These are phyloP conservation scores for Cercophora scortea DNA, from an alignment of 495 filamentous ascomycete genomes.

Conservation along the genomic window DNA sequence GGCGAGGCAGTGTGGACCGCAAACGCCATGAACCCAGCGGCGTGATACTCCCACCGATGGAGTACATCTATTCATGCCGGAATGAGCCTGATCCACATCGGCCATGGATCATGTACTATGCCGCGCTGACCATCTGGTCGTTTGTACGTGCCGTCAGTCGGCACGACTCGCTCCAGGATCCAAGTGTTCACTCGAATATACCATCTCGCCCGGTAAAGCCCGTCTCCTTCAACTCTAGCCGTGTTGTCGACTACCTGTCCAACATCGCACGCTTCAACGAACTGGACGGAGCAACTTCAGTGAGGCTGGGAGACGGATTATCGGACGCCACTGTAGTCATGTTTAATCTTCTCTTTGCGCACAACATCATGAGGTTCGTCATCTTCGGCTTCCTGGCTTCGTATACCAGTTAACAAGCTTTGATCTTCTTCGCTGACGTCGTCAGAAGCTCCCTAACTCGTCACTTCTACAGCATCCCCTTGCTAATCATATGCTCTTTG, in stretches of 20 bases:
- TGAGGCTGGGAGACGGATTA: conserved; percentile 31
- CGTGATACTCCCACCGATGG: conserved; percentile 23
- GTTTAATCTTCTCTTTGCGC: no score
- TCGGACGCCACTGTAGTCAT: no score
- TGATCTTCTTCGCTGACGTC: no score
- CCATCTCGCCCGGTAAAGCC: conserved; percentile 16
- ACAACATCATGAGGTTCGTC: no score
- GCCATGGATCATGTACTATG: conserved; percentile 95
- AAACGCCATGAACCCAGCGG: conserved; percentile 16
- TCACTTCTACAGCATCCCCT: no score
- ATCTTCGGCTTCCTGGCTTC: no score
- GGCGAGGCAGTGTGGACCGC: conserved; percentile 25
- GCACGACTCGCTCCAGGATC: conserved; percentile 17
- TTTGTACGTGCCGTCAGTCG: conserved; percentile 84
- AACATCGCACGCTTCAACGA: conserved; percentile 29
- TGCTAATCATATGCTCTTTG: no score
- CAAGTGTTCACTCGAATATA: conserved; percentile 1
- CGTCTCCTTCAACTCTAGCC: conserved; percentile 18
- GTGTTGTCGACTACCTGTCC: conserved; percentile 33
- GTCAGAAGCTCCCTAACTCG: no score
- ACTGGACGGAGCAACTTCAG: conserved; percentile 24
- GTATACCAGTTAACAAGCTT: no score
- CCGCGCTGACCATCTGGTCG: conserved; percentile 84
- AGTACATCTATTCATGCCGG: conserved; percentile 61
- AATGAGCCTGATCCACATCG: conserved; percentile 85